Evolutionary conservation across 805 yeast species (phyloP).

Genomic region (Soucietia sequanensis): DNA sequence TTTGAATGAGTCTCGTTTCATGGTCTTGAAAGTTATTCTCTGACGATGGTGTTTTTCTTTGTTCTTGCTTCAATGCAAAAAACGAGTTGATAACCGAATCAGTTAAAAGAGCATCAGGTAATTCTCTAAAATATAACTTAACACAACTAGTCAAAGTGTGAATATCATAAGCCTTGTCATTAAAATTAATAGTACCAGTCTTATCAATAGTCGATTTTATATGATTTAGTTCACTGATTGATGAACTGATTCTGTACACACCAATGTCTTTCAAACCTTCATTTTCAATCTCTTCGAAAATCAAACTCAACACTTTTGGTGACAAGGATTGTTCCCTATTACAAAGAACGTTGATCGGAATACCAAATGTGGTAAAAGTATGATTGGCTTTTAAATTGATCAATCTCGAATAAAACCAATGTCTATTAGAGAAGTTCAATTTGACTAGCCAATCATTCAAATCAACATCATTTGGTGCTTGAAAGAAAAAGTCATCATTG

Average conservation of each 20-base stretch:
- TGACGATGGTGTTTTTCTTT: slow-evolving; percentile 4
- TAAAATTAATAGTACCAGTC: slow-evolving; percentile 48
- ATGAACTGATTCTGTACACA: slow-evolving; percentile 69
- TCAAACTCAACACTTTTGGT: slow-evolving; percentile 65
- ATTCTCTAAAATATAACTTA: slow-evolving; percentile 77
- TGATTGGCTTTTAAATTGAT: slow-evolving; percentile 25
- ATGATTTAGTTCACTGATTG: slow-evolving; percentile 44
- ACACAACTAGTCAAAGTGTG: slow-evolving; percentile 88
- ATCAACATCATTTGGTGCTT: slow-evolving; percentile 60
- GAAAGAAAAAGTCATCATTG: slow-evolving; percentile 60
- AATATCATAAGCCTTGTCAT: slow-evolving; percentile 59
- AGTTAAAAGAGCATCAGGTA: slow-evolving; percentile 81
- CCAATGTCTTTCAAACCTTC: slow-evolving; percentile 91
- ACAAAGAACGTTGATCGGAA: slow-evolving; percentile 77
- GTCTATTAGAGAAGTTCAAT: slow-evolving; percentile 47
- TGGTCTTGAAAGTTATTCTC: slow-evolving; percentile 7
- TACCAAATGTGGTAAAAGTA: slow-evolving; percentile 65
- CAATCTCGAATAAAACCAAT: slow-evolving; percentile 52
- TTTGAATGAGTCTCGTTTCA: slow-evolving; percentile 11
- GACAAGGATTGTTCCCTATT: slow-evolving; percentile 59
- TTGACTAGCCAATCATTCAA: slow-evolving; percentile 71
- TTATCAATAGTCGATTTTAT: slow-evolving; percentile 46
- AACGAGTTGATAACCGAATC: slow-evolving; percentile 63
- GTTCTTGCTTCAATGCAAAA: slow-evolving; percentile 31
- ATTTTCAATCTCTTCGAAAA: slow-evolving; percentile 76